Evolutionary conservation across 371 early-diverging fungal species (phyloP).

Genomic region (Rhizopus sp.): DNA sequence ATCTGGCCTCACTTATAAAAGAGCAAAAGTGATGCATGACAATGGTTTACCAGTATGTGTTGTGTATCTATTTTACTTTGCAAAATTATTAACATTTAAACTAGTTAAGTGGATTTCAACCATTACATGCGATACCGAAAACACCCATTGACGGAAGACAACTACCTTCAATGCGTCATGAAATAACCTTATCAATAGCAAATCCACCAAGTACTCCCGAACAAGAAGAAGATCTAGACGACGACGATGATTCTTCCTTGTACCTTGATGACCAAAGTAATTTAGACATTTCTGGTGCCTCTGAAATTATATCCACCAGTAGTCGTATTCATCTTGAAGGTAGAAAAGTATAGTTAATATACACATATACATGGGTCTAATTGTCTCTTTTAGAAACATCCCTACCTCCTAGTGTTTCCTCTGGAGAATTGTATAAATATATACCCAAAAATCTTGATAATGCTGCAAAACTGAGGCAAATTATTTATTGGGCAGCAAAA

Average conservation of each 20-base stretch:
- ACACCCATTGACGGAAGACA: background rate
- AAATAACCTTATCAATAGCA: background rate
- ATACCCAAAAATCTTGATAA: background rate
- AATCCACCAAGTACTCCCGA: background rate
- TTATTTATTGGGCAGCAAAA: conserved; percentile 2
- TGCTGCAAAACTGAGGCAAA: background rate
- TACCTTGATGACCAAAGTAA: conserved; percentile 76
- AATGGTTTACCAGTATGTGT: no score
- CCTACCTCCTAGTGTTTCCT: background rate
- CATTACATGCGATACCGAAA: background rate
- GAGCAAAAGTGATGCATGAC: no score
- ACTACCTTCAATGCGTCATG: background rate
- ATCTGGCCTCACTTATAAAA: no score
- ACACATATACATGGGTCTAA: background rate
- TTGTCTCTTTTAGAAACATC: background rate
- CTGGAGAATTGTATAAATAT: background rate
- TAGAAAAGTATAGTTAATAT: no score
- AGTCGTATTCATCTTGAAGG: background rate
- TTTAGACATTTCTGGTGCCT: conserved; percentile 72
- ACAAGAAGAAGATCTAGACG: background rate
- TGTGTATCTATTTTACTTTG: no score
- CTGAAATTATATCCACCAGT: background rate
- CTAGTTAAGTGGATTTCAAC: background rate
- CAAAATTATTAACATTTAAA: no score
- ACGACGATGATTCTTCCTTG: background rate